Percentiles rank a stretch among this genome's conserved stretches.
Conservation (phyloP, 2,329 filamentous ascomycete genomes). For the Aspergillus sp. region DNA sequence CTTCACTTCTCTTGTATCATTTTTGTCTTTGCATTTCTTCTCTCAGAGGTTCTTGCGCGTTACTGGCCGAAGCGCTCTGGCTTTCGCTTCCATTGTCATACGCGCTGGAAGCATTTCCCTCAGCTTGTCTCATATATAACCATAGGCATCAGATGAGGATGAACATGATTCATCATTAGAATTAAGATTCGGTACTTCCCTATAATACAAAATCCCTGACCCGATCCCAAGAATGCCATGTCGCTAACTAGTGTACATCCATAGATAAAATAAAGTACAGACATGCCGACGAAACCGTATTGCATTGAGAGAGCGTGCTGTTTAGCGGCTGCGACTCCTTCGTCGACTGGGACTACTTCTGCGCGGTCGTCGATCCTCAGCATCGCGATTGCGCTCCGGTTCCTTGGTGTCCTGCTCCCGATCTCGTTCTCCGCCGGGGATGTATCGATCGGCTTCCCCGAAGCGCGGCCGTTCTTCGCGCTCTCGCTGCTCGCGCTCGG, state of each 20-base stretch:
- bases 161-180: neutral
- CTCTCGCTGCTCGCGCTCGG: slow-evolving; percentile 36
- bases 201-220: neutral
- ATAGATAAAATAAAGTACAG: neutral
- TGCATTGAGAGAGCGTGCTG: neutral
- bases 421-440: slow-evolving; percentile 37
- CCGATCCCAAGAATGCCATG: neutral
- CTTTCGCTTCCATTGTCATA: too few species aligned
- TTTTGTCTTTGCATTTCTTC: too few species aligned
- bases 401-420: slow-evolving; percentile 19
- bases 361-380: slow-evolving; percentile 21
- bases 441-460: slow-evolving; percentile 46
- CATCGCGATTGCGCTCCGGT: slow-evolving; percentile 17
- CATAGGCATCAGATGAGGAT: neutral
- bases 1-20: too few species aligned
- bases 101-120: too few species aligned
- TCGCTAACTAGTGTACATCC: slow-evolving; percentile 7
- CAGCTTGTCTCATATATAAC: neutral
- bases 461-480: slow-evolving; percentile 28
- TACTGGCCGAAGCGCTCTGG: neutral
- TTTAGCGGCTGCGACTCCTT: slow-evolving; percentile 26
- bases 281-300: neutral
- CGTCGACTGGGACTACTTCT: slow-evolving; percentile 21
- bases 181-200: neutral
- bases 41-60: too few species aligned